A percentile compares a stretch with the other conserved stretches of the same genome.
Conservation (phyloP, 805 yeast species). For the Saturnispora sekii region DNA sequence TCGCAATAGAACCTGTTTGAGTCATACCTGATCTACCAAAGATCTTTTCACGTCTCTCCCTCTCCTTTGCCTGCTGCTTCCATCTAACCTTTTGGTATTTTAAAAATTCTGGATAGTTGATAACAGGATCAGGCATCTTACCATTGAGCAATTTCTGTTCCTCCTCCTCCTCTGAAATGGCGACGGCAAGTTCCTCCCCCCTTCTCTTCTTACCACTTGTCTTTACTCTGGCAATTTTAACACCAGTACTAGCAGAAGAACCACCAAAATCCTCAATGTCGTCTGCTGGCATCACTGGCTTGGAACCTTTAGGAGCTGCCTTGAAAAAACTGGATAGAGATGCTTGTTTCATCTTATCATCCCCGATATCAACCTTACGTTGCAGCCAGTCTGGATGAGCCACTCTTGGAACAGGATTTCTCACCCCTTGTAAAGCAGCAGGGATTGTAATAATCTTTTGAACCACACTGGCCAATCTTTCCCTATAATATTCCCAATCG, state of each 20-base stretch:
- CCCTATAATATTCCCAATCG: constrained; percentile 91
- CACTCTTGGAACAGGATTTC: constrained; percentile 91
- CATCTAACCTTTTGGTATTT: constrained; percentile 79
- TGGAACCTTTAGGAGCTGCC: constrained; percentile 30
- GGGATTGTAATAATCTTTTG: constrained; percentile 95
- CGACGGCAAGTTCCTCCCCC: constrained; percentile 20
- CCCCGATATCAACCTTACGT: constrained; percentile 46
- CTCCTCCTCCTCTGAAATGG: constrained; percentile 32
- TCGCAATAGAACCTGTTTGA: constrained; percentile 44
- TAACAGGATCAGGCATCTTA: constrained; percentile 55
- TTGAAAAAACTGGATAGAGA: constrained; percentile 50
- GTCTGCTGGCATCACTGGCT: constrained; percentile 28
- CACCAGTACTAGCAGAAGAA: constrained; percentile 20
- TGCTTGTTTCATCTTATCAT: constrained; percentile 66
- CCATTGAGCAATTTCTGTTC: constrained; percentile 39
- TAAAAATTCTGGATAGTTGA: constrained; percentile 60
- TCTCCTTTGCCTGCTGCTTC: constrained; percentile 64
- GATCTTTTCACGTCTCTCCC: constrained; percentile 60
- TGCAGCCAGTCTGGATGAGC: constrained; percentile 91
- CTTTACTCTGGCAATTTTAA: constrained; percentile 34
- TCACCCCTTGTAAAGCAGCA: constrained; percentile 83
- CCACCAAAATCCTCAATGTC: constrained; percentile 72
- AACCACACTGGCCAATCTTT: constrained; percentile 83
- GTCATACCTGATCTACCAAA: constrained; percentile 51
- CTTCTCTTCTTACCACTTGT: constrained; percentile 36